phyloP scores from a whole-genome alignment of 495 filamentous ascomycete genomes.

The Viridothelium virens region DNA sequence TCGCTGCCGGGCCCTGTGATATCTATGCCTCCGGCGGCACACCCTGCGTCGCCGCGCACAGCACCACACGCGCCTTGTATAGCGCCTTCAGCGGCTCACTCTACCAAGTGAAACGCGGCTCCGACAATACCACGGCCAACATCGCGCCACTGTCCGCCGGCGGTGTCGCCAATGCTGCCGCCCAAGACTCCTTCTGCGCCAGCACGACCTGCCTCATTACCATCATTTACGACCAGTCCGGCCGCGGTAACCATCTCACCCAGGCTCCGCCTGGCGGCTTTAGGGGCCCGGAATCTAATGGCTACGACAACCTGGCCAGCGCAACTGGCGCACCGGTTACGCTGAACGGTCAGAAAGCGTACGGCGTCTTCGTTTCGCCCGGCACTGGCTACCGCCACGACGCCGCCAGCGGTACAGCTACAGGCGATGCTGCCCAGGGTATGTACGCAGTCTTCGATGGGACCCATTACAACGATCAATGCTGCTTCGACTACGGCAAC shows the following conservation, averaged over 20 bases:
- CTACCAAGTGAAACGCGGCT: constrained; percentile 49
- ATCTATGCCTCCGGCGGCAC: constrained; percentile 47
- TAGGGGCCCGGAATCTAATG: constrained; percentile 44
- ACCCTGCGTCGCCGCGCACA: constrained; percentile 52
- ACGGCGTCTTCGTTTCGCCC: constrained; percentile 51
- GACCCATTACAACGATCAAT: constrained; percentile 50
- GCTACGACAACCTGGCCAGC: constrained; percentile 48
- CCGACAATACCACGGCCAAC: constrained; percentile 41
- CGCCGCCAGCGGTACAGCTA: constrained; percentile 42
- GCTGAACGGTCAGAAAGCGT: constrained; percentile 50
- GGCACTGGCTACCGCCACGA: constrained; percentile 49
- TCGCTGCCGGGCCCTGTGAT: constrained; percentile 48
- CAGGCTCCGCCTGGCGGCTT: constrained; percentile 49
- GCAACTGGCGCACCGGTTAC: constrained; percentile 52
- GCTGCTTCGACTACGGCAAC: constrained; percentile 58
- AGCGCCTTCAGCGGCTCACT: constrained; percentile 43
- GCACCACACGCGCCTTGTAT: constrained; percentile 54
- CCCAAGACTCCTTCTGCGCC: constrained; percentile 52
- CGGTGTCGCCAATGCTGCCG: constrained; percentile 48
- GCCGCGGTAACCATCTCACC: constrained; percentile 49
- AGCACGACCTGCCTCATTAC: constrained; percentile 51
- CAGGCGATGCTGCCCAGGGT: constrained; percentile 47
- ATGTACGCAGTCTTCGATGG: constrained; percentile 55
- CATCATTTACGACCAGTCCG: constrained; percentile 55
- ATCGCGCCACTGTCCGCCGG: constrained; percentile 46